Percentiles rank a stretch among this genome's conserved stretches.
phyloP scores from a whole-genome alignment of 495 filamentous ascomycete species.

The Aspergillus nanangensis region DNA sequence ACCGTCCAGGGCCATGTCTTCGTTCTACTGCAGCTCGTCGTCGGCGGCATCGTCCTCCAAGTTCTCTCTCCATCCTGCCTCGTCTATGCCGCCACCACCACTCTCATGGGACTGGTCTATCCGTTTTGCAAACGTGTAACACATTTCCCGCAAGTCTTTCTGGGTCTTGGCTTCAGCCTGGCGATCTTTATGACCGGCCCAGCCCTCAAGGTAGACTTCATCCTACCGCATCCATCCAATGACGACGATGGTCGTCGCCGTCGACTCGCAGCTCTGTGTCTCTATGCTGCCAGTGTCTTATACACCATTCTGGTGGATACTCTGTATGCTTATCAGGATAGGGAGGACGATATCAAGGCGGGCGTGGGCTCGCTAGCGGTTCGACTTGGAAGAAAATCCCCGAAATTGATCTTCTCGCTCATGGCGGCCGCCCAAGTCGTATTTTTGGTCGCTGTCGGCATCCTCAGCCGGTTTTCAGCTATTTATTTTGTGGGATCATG shows the following conservation, averaged over 20 bases:
- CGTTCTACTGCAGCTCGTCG: constrained; percentile 8
- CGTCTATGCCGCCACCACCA: constrained; percentile 3
- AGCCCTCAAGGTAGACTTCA: background rate
- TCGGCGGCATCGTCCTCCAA: background rate
- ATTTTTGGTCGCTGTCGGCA: background rate
- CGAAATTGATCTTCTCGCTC: constrained; percentile 2
- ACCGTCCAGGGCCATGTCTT: constrained; percentile 26
- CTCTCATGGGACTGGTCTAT: constrained; percentile 4
- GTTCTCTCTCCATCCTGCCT: background rate
- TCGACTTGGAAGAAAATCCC: background rate
- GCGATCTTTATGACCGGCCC: background rate
- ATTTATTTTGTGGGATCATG: constrained; percentile 4
- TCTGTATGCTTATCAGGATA: constrained; percentile 43
- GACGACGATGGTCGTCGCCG: too few species aligned
- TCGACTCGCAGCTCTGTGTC: background rate
- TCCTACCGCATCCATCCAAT: background rate
- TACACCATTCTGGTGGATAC: constrained; percentile 46
- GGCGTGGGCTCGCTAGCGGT: constrained; percentile 38
- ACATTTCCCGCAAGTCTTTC: constrained; percentile 29
- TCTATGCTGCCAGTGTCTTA: constrained; percentile 21
- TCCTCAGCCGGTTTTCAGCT: background rate
- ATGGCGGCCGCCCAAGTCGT: background rate
- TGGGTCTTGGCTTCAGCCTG: constrained; percentile 14
- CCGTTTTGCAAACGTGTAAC: constrained; percentile 16
- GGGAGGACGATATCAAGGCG: constrained; percentile 34